Evolutionary conservation across 2,329 filamentous ascomycete species (phyloP).

Genomic region (Calonectria hawksworthii): DNA sequence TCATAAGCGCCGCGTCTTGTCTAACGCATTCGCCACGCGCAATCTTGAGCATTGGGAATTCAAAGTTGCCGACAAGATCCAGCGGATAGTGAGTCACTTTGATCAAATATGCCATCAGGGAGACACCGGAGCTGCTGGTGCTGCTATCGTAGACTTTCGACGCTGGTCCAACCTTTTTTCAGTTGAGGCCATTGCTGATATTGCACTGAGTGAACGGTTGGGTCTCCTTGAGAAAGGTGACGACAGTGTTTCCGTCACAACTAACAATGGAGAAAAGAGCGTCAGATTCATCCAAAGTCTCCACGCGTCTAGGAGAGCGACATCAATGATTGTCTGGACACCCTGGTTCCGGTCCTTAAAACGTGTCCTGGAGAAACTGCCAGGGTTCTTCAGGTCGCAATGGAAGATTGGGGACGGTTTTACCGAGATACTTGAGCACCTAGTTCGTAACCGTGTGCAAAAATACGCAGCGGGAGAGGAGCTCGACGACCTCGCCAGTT

Average conservation of each 20-base stretch:
- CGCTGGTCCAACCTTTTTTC: not conserved
- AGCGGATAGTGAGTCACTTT: not conserved
- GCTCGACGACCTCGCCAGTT: constrained; percentile 70
- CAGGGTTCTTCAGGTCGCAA: constrained; percentile 51
- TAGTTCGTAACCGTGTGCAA: constrained; percentile 48
- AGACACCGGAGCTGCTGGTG: not conserved
- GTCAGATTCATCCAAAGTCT: constrained; percentile 63
- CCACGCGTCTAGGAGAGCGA: constrained; percentile 62
- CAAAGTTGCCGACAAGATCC: not conserved
- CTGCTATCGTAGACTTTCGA: not conserved
- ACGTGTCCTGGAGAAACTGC: constrained; percentile 61
- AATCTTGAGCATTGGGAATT: not conserved
- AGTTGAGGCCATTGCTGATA: not conserved
- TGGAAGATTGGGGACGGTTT: constrained; percentile 52
- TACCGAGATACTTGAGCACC: constrained; percentile 55
- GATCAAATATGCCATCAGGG: not conserved
- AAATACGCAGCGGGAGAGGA: constrained; percentile 60
- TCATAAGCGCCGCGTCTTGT: not conserved
- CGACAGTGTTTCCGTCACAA: not conserved
- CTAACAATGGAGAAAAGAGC: constrained; percentile 30
- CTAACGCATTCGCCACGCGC: not conserved
- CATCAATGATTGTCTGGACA: constrained; percentile 63
- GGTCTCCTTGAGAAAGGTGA: not conserved
- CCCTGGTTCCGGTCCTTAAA: constrained; percentile 65
- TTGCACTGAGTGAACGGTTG: not conserved